Percentiles rank a stretch among this genome's conserved stretches.
phyloP scores from a whole-genome alignment of 202 grass and related monocot species.

The Tripidium arundinaceum region DNA sequence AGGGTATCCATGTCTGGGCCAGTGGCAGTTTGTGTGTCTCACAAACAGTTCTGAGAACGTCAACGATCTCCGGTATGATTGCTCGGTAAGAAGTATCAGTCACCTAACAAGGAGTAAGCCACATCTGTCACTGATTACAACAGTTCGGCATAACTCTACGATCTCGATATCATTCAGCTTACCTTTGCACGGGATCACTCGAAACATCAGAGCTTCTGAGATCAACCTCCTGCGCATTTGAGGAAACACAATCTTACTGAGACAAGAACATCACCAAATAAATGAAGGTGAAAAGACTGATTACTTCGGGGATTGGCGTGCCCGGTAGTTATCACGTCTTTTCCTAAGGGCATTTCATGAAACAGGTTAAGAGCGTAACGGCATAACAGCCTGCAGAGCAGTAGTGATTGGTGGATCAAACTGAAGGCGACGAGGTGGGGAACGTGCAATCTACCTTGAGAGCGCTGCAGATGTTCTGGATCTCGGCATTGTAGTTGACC shows the following conservation, averaged over 20 bases:
- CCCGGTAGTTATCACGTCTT: slow-evolving; percentile 41
- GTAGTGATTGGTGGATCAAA: neutral
- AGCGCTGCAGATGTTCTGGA: slow-evolving; percentile 87
- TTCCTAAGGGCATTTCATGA: slow-evolving; percentile 28
- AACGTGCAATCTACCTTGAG: slow-evolving; percentile 55
- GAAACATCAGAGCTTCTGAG: slow-evolving; percentile 56
- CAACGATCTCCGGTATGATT: slow-evolving; percentile 54
- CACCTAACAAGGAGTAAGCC: slow-evolving; percentile 50
- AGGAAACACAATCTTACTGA: slow-evolving; percentile 12
- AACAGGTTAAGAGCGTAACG: slow-evolving; percentile 37
- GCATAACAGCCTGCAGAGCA: neutral
- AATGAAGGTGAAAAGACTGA: slow-evolving; percentile 44
- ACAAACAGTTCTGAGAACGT: slow-evolving; percentile 68
- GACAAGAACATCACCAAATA: slow-evolving; percentile 2
- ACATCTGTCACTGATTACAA: slow-evolving; percentile 2
- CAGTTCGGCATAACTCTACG: neutral
- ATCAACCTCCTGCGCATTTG: slow-evolving; percentile 75
- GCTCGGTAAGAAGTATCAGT: slow-evolving; percentile 49
- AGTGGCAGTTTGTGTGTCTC: slow-evolving; percentile 63
- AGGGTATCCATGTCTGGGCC: slow-evolving; percentile 92
- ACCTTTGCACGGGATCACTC: slow-evolving; percentile 51
- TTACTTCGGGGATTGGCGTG: slow-evolving; percentile 52
- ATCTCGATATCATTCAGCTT: slow-evolving; percentile 16
- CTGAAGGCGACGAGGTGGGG: neutral
- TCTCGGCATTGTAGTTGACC: slow-evolving; percentile 74